Conservation (phyloP, 352 stramenopile species). For the Pythium monospermum region DNA sequence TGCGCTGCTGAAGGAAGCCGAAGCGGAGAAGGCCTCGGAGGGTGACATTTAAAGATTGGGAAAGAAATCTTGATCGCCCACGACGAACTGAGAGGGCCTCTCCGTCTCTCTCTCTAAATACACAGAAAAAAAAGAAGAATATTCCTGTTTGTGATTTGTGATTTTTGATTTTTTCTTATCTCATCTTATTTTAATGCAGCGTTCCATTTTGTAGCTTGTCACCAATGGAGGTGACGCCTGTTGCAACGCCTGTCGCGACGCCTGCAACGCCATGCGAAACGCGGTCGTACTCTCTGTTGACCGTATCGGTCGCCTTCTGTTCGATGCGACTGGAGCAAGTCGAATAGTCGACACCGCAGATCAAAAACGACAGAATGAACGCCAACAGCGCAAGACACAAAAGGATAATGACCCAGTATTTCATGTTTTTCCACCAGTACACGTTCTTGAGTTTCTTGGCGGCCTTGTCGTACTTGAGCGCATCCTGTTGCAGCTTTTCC, state of each 20-base stretch:
- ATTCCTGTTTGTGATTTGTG: constrained; percentile 12
- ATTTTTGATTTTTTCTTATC: constrained; percentile 1
- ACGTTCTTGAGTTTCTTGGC: constrained; percentile 89
- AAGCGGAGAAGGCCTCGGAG: constrained; percentile 78
- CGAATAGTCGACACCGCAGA: constrained; percentile 73
- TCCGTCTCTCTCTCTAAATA: no score
- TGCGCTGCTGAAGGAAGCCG: constrained; percentile 88
- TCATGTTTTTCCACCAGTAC: constrained; percentile 87
- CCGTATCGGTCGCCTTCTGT: constrained; percentile 26
- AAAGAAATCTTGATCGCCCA: no score
- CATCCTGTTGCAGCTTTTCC: constrained; percentile 94
- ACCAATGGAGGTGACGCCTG: constrained; percentile 6
- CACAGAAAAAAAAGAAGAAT: constrained; percentile 4
- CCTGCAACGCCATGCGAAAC: constrained; percentile 15
- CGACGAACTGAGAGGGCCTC: no score
- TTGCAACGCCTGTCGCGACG: no score
- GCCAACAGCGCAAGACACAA: constrained; percentile 50
- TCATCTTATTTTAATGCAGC: background rate
- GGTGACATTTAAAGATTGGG: constrained; percentile 95
- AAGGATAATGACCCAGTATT: constrained; percentile 64
- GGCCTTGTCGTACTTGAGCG: constrained; percentile 95
- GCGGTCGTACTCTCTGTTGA: constrained; percentile 14
- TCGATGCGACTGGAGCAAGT: constrained; percentile 48
- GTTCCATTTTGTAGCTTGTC: constrained; percentile 25
- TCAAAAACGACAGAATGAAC: constrained; percentile 57